Evolutionary conservation across 208 protist species (phyloP).

Genomic region (Leishmania lainsoni): DNA sequence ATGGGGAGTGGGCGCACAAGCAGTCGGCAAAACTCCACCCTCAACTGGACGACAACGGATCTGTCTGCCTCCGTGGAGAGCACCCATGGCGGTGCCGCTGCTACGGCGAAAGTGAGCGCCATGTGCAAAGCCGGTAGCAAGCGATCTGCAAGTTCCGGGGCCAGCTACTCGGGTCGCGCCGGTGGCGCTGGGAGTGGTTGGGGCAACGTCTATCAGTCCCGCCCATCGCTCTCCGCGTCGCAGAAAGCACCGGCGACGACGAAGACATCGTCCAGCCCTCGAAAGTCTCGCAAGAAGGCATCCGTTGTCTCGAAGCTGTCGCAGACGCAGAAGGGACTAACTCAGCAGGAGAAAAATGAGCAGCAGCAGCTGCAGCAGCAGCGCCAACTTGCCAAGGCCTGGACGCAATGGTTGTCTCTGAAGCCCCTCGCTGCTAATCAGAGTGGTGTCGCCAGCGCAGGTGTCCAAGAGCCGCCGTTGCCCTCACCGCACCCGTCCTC

Average conservation of each 20-base stretch:
- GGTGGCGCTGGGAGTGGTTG: conserved; percentile 3
- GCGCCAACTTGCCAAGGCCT: conserved; percentile 23
- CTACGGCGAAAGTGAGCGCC: background rate
- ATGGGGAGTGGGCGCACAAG: conserved; percentile 11
- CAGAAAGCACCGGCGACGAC: conserved; percentile 1
- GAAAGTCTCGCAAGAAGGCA: conserved; percentile 3
- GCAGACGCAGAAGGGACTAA: background rate
- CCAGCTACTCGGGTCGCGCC: conserved; percentile 13
- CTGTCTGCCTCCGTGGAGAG: background rate
- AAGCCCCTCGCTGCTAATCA: background rate
- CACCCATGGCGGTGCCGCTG: background rate
- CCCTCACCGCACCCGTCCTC: conserved; percentile 21
- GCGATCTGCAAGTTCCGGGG: conserved; percentile 18
- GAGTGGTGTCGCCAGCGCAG: background rate
- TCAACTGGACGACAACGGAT: conserved; percentile 6
- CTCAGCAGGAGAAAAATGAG: background rate
- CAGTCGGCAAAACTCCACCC: conserved; percentile 4
- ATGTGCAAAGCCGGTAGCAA: conserved; percentile 12
- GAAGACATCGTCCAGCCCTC: background rate
- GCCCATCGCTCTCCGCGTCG: conserved; percentile 8
- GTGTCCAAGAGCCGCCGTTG: background rate
- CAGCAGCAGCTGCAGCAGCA: conserved; percentile 9
- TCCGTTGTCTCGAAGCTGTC: background rate
- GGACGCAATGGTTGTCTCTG: conserved; percentile 23
- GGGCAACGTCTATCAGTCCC: conserved; percentile 4